Evolutionary conservation across 2,329 filamentous ascomycete species (phyloP), one percentile per base, ranked within the genome.

Genomic region (Colletotrichum euphorbiae): DNA sequence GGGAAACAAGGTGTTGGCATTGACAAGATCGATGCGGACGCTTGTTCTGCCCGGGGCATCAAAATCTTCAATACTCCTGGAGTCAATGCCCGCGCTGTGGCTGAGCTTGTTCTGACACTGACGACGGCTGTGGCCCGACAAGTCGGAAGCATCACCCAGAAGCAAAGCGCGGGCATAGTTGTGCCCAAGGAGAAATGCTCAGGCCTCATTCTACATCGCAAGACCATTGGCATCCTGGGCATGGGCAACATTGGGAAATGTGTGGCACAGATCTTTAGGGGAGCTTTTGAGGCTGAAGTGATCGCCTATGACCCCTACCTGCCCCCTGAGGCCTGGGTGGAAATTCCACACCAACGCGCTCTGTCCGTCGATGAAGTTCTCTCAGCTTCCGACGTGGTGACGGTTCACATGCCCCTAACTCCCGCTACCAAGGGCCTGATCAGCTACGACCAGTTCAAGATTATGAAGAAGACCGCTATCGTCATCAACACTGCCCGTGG

Each of bases 1-100:
- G 80, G 80, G 62, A 84, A 84, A 72, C 82, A 84, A 36, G 82
- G 82, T 1, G 81, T 82, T 8, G 82, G 82, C 1, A 79, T 83
- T 42, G 81, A 84, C 63, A 83, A 81, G 60, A 82, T 83, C 36
- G 81, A 84, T 60, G 71, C 73, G 12, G 72, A 72, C 0, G 81
- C 82, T 3, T 83, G 81, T 59, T 69, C 73, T 4, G 72, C 74
- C 2, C 75, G 78, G 0, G 78, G 76, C 0, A 80, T 85, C 70
- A 77, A 77, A n/a, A 79, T 85, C 31, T 77, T 81, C 70, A 84
- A 84, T 66, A 85, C 82, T 0, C 83, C 82, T 0, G 83, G 81
- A 1, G 78, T 82, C 0, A 85, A 81, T 67, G 77, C 79, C 0
- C 77, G 78, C 2, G 77, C 80, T 2, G 81, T 83, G 0, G 81